Base-by-base conservation (phyloP, 192 early-diverging fungal species). In the Rhizophagus sp. region DNA sequence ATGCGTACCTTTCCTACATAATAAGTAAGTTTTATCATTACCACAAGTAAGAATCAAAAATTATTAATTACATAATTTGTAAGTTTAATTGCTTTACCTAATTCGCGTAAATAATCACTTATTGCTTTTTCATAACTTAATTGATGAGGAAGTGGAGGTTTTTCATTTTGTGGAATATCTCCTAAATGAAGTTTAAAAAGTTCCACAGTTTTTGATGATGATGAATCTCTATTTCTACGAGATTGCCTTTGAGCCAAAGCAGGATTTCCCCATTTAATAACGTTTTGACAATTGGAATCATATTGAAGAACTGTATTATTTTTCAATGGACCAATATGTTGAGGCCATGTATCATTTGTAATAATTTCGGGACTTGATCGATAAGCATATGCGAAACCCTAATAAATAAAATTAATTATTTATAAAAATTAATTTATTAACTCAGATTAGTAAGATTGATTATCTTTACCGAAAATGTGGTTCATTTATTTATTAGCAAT, bases 41-140 rank as follows among this genome's bases (percentile, higher is more conserved):
- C 30, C 1, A 30, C 30, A 30, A 30, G 30, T 30, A 30, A 30
- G 30, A 30, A 30, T 30, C 30, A 30, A 30, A 30, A 30, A 30
- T 30, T 30, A 30, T 30, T 30, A 30, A 1, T 30, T 30, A 30
- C 30, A 1, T 30, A 30, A 30, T 30, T 30, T 30, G 30, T 30
- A 30, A 30, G 30, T 30, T 30, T 30, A 30, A 30, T 1, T 30
- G 19, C 3, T 2, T 67, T 67, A 67, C 66, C 30, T n/a, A 73
- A 24, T 25, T 73, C 47, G 27, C 86, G 83, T 3, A 89, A 81
- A 67, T 89, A 89, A 74, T 89, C 87, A 8, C 85, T 82, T 49
- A 89, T 89, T 24, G 84, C 84, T 41, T 88, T 84, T 6, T 87
- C 80, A 44, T 86, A 84, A 25, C 83, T 84, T 12, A 89, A 81